Conservation (phyloP, 169 alveolate genomes). For the Cryptosporidium sp. region DNA sequence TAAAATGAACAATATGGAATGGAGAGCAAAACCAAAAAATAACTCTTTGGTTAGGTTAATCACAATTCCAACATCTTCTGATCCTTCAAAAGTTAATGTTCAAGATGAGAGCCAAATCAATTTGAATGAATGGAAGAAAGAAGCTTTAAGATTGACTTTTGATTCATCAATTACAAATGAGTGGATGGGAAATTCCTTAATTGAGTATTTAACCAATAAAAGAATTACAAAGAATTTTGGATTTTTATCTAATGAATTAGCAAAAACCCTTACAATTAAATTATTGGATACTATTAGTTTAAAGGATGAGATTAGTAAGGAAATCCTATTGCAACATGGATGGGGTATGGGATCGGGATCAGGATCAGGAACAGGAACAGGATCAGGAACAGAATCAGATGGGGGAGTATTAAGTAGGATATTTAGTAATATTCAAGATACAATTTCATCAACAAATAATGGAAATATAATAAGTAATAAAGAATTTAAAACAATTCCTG, state of each 20-base stretch:
- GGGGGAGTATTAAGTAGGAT: neutral
- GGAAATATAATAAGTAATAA: neutral
- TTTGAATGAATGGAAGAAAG: slow-evolving; percentile 28
- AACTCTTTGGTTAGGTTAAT: slow-evolving; percentile 53
- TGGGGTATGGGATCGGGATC: slow-evolving; percentile 25
- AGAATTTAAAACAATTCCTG: slow-evolving; percentile 15
- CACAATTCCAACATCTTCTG: slow-evolving; percentile 39
- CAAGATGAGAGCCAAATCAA: neutral
- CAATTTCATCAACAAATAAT: neutral
- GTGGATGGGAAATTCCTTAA: slow-evolving; percentile 55
- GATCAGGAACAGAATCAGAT: neutral
- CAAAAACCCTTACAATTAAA: slow-evolving; percentile 11
- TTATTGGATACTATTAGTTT: slow-evolving; percentile 29
- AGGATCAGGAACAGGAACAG: neutral
- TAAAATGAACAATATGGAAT: slow-evolving; percentile 64
- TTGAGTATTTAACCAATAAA: slow-evolving; percentile 40
- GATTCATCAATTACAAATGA: slow-evolving; percentile 9
- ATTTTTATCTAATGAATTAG: slow-evolving; percentile 18
- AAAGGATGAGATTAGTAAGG: neutral
- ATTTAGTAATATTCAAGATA: neutral
- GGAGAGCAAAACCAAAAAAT: slow-evolving; percentile 53
- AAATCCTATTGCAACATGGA: slow-evolving; percentile 11
- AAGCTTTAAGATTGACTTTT: slow-evolving; percentile 49
- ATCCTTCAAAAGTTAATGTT: neutral
- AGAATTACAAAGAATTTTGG: neutral